Evolutionary conservation across 73 alveolate genomes (phyloP).

Genomic region (Effrenium voratum): DNA sequence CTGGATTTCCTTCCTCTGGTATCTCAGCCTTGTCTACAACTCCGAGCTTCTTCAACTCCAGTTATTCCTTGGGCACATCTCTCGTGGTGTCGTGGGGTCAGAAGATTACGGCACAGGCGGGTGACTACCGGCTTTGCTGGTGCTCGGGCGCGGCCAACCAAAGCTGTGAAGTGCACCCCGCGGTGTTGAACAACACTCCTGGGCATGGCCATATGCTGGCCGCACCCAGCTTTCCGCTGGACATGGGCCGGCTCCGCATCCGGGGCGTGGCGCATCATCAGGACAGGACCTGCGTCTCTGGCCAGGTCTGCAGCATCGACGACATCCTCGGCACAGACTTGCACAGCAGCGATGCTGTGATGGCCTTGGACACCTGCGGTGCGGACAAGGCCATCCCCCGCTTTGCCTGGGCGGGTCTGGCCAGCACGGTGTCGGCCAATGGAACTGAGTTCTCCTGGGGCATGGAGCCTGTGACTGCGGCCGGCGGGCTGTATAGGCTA

Average conservation of each 20-base stretch:
- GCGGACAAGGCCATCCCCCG: not conserved
- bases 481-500: constrained; percentile 27
- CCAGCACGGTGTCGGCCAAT: not conserved
- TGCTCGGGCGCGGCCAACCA: not conserved
- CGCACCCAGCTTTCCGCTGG: not conserved
- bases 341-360: not conserved
- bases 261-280: not conserved
- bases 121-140: constrained; percentile 59
- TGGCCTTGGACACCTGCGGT: constrained; percentile 73
- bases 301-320: constrained; percentile 1
- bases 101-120: not conserved
- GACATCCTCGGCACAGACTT: not conserved
- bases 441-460: constrained; percentile 42
- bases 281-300: constrained; percentile 40
- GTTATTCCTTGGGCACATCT: not conserved
- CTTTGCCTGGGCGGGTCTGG: constrained; percentile 33
- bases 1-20: not conserved
- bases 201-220: not conserved
- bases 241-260: constrained; percentile 25
- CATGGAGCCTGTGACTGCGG: constrained; percentile 25
- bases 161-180: not conserved
- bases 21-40: not conserved
- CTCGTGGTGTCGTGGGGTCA: not conserved
- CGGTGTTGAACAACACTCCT: not conserved
- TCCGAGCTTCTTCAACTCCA: too few species aligned